These are phyloP conservation scores for Colletotrichum musae DNA, from an alignment of 2,329 filamentous ascomycete genomes.

Conservation along the genomic window DNA sequence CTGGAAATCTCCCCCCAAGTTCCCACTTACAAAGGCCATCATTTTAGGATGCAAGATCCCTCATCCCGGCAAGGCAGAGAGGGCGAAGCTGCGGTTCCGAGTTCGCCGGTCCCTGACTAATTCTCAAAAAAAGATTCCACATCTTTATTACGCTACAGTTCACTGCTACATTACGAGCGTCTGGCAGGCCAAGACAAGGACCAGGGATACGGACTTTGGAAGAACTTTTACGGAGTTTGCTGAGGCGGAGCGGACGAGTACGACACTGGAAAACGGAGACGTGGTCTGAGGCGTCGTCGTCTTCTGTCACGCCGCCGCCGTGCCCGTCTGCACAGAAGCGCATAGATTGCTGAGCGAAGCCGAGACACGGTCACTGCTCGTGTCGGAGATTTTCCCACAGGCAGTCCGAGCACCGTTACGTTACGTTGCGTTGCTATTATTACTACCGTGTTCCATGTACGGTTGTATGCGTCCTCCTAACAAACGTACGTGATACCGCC, in stretches of 20 bases:
- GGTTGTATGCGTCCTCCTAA: too few species aligned
- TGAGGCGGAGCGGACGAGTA: background rate
- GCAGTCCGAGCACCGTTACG: slow-evolving; percentile 6
- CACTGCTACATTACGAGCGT: background rate
- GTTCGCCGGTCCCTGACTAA: slow-evolving; percentile 17
- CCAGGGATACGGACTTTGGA: slow-evolving; percentile 11
- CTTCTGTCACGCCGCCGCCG: too few species aligned
- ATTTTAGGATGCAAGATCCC: slow-evolving; percentile 21
- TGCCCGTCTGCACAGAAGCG: slow-evolving; percentile 1
- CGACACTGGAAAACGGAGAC: slow-evolving; percentile 11
- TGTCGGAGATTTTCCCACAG: slow-evolving; percentile 28
- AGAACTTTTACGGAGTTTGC: slow-evolving; percentile 4
- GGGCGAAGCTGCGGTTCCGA: background rate
- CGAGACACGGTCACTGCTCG: background rate
- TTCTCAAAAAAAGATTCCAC: slow-evolving; percentile 9
- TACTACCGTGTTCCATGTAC: background rate
- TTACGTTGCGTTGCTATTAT: slow-evolving; percentile 15
- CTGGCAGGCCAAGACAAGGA: slow-evolving; percentile 5
- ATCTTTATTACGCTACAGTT: background rate
- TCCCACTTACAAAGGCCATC: too few species aligned
- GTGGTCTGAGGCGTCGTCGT: slow-evolving; percentile 20
- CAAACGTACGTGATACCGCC: too few species aligned
- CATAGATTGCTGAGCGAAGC: background rate
- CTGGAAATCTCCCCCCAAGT: slow-evolving; percentile 5
- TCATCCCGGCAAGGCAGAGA: slow-evolving; percentile 18